Evolutionary conservation across 495 filamentous ascomycete genomes (phyloP).

Genomic region (Bryoglossum gracile): DNA sequence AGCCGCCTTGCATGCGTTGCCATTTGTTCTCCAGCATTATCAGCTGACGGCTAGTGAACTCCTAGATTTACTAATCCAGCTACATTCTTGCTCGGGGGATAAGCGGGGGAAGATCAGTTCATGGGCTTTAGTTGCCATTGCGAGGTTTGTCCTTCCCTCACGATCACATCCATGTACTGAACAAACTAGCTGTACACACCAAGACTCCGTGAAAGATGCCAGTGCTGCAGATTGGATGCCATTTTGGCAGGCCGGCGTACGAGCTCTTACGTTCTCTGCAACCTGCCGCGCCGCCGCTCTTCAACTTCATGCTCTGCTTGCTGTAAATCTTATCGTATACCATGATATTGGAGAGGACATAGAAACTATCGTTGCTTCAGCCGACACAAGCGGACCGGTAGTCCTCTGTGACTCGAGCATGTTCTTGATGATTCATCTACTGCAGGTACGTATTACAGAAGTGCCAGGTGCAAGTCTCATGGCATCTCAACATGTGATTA

Average conservation of each 20-base stretch:
- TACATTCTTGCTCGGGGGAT: constrained; percentile 22
- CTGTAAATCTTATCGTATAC: constrained; percentile 54
- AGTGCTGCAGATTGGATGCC: constrained; percentile 51
- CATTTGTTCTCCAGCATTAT: constrained; percentile 45
- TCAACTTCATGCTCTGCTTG: constrained; percentile 60
- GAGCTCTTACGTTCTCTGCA: constrained; percentile 58
- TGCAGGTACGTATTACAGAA: constrained; percentile 50
- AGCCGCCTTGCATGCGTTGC: constrained; percentile 70
- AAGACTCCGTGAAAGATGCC: constrained; percentile 23
- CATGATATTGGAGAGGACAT: constrained; percentile 53
- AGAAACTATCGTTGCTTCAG: constrained; percentile 61
- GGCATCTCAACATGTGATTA: constrained; percentile 60
- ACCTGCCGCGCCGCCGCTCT: constrained; percentile 78
- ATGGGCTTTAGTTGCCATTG: constrained; percentile 25
- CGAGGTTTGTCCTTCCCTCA: constrained; percentile 16
- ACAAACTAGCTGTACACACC: constrained; percentile 38
- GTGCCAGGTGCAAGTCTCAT: constrained; percentile 57
- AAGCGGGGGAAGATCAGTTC: constrained; percentile 25
- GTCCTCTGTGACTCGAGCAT: constrained; percentile 71
- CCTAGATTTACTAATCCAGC: constrained; percentile 29
- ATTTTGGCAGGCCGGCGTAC: constrained; percentile 65
- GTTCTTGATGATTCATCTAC: constrained; percentile 60
- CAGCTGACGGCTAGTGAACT: constrained; percentile 7
- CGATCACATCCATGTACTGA: constrained; percentile 1
- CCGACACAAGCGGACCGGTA: constrained; percentile 75